A percentile compares a stretch with the other conserved stretches of the same genome.
phyloP scores from a whole-genome alignment of 345 rosid species.

The Acer yangbiense region DNA sequence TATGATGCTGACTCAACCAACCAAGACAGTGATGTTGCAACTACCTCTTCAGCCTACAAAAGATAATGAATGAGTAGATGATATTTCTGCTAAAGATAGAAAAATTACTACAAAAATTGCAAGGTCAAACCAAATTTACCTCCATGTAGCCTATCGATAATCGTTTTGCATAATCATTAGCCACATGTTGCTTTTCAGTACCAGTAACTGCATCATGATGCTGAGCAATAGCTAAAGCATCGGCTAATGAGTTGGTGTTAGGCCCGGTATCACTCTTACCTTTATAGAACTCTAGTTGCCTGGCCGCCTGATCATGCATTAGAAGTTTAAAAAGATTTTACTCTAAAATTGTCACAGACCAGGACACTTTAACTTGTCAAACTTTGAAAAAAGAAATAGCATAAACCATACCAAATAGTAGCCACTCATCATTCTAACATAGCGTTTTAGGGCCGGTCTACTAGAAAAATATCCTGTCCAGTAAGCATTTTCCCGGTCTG shows the following conservation, averaged over 20 bases:
- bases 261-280: constrained; percentile 69
- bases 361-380: constrained; percentile 5
- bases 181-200: constrained; percentile 92
- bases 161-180: constrained; percentile 88
- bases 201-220: constrained; percentile 98
- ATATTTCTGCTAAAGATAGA: background rate
- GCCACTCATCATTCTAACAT: constrained; percentile 89
- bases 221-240: constrained; percentile 92
- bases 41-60: constrained; percentile 81
- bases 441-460: constrained; percentile 89
- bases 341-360: constrained; percentile 11
- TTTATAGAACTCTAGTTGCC: constrained; percentile 86
- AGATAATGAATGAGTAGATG: background rate
- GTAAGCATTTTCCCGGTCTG: constrained; percentile 89
- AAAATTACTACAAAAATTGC: constrained; percentile 8
- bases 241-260: constrained; percentile 80
- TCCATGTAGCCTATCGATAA: constrained; percentile 81
- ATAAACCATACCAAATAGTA: constrained; percentile 74
- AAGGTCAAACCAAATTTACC: constrained; percentile 45
- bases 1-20: constrained; percentile 48
- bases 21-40: constrained; percentile 76
- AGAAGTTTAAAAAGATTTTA: constrained; percentile 18
- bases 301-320: constrained; percentile 64
- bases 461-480: constrained; percentile 99
- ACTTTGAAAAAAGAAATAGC: background rate